Base-by-base conservation (phyloP, 768 basidiomycete genomes). In the Galerina marginata region DNA sequence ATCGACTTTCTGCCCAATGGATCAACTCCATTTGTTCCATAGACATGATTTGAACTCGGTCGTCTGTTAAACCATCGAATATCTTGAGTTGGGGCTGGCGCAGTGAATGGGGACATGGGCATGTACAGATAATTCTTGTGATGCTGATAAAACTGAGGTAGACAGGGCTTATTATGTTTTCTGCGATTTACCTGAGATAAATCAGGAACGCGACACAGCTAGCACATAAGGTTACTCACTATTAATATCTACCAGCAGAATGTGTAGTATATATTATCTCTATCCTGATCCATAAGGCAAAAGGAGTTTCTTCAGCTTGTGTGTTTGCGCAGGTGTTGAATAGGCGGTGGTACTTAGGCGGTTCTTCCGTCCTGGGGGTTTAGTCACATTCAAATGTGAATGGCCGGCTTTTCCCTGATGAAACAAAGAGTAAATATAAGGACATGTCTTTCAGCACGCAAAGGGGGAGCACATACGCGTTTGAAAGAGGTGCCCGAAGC, bases 361-460 rank as follows among this genome's bases (percentile, higher is more conserved):
- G 67, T 91, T 92, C 72, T 90, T 87, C 67, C 84, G 81, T 50
- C 74, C 84, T 12, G 90, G 78, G 15, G 82, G 75, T 77, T 93
- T 93, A 46, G 79, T 74, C 11, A 85, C 85, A 65, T 93, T 92
- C 73, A 88, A 76, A 81, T 93, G 91, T 7, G 83, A 81, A 68
- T 88, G 89, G 11, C 82, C 83, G n/a, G 91, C 87, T 59, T 87
- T 84, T 6, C 81, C 88, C 91, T 93, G 55, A 15, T 45, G 5
- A 23, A 4, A 33, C 4, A 26, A 56, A 26, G 20, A 56, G 37
- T 45, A 11, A 56, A 54, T 54, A 20, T 11, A 38, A 40, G 23
- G 20, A 26, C 60, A 39, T 10, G n/a, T 9, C 9, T 10, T 58
- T 11, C 9, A 45, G 39, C 29, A 33, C 9, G 11, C 6, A 20